Conservation (phyloP, 108 stramenopile species). For the Poteriospumella lacustris region DNA sequence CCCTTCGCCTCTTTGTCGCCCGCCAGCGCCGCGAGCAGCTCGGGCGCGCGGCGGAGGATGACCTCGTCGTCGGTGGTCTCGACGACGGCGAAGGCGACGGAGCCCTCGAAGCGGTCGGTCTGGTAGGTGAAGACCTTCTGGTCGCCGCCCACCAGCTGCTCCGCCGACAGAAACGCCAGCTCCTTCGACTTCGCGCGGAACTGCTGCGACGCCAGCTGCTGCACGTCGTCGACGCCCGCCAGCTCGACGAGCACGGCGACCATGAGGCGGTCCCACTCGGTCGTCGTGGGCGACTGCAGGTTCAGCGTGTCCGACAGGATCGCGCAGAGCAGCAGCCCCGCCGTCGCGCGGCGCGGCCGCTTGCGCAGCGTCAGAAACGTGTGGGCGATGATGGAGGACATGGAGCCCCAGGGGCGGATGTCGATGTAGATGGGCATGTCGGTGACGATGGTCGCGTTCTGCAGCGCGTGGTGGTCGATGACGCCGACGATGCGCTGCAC, state of each 20-base stretch:
- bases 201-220: constrained; percentile 57
- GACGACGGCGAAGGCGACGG: constrained; percentile 66
- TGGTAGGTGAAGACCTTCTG: constrained; percentile 62
- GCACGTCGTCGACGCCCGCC: constrained; percentile 58
- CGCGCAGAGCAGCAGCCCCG: constrained; percentile 63
- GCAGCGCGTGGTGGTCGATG: constrained; percentile 75
- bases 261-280: constrained; percentile 64
- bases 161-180: constrained; percentile 30
- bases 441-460: constrained; percentile 63
- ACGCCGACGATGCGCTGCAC: constrained; percentile 60
- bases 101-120: constrained; percentile 40
- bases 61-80: constrained; percentile 65
- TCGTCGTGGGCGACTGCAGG: constrained; percentile 65
- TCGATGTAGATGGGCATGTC: constrained; percentile 69
- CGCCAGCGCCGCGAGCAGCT: constrained; percentile 28
- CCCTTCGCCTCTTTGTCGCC: constrained; percentile 30
- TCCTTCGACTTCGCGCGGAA: constrained; percentile 62
- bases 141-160: constrained; percentile 53
- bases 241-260: constrained; percentile 63
- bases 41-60: constrained; percentile 26
- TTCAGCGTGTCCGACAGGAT: constrained; percentile 69
- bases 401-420: constrained; percentile 67
- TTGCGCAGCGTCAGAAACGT: constrained; percentile 53
- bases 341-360: constrained; percentile 42
- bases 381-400: constrained; percentile 66